Base-by-base conservation (phyloP, 306 rosid genomes). In the Lablab purpureus region DNA sequence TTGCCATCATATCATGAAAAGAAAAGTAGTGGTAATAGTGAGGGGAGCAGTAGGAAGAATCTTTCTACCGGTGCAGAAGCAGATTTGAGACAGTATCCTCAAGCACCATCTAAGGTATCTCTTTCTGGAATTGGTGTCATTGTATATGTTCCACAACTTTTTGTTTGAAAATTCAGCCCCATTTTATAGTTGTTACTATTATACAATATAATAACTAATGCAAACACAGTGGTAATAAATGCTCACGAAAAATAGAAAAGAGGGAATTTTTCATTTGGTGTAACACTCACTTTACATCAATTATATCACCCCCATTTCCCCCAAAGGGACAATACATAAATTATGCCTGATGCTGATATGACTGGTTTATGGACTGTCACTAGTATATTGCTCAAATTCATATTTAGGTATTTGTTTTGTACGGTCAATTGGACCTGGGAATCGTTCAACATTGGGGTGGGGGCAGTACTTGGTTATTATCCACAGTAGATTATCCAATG, bases 11-110 rank as follows among this genome's bases (percentile, higher is more conserved):
- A 73, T 83, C 59, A 47, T 19, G 77, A 80, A 50, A 84, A 55
- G 79, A 79, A 80, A 75, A 68, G 63, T 47, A 72, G 73, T 47
- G 22, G 71, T 56, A 62, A 32, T 74, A 41, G 50, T 30, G 84
- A 83, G 77, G 86, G 82, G 74, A 81, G 84, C 80, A 78, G 83
- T 79, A 30, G 7, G 66, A 75, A 62, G n/a, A 21, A n/a, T 62
- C 81, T 0, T 32, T 62, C 63, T 79, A 25, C 70, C 18, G 78
- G 71, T 51, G 55, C 43, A 50, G 81, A 70, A 37, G 78, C 75
- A 80, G 66, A 80, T 75, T 43, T 46, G 55, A 79, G 79, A 75
- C 78, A 34, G 65, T 28, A 49, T 84, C 50, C 71, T 56, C 84
- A 64, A 15, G 72, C 84, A 46, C 56, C 76, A 6, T 74, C 82